phyloP scores from a whole-genome alignment of 208 protist species.

The Trypanosomatidae sp. region DNA sequence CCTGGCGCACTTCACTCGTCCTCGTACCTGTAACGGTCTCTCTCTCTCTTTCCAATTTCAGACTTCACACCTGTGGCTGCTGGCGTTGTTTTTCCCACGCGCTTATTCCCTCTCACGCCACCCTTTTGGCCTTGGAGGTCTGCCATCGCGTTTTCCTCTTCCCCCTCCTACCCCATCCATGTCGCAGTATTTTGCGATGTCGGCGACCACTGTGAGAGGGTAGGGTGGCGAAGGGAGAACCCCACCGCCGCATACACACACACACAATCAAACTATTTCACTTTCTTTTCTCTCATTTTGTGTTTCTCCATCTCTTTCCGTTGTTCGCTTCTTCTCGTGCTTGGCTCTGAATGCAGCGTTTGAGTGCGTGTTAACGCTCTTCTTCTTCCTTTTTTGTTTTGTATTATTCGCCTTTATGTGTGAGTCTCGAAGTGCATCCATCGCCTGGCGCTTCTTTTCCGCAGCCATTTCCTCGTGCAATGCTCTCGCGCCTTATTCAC shows the following conservation, averaged over 20 bases:
- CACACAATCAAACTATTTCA: not conserved
- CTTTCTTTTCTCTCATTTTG: conserved; percentile 6
- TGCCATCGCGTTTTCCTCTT: not conserved
- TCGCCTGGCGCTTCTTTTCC: not conserved
- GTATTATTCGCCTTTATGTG: not conserved
- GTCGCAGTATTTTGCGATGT: not conserved
- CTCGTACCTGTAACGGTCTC: not conserved
- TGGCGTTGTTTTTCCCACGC: not conserved
- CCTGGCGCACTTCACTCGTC: not conserved
- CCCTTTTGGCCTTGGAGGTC: not conserved
- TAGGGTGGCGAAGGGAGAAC: not conserved
- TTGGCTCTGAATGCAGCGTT: not conserved
- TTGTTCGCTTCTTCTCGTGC: conserved; percentile 1
- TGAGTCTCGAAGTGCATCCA: not conserved
- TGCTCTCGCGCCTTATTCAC: not conserved
- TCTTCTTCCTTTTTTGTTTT: not conserved
- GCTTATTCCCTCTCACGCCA: not conserved
- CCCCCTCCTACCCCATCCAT: not conserved
- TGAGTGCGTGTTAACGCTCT: not conserved
- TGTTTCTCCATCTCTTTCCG: not conserved
- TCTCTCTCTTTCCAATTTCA: conserved; percentile 17
- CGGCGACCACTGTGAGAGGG: not conserved
- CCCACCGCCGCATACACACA: not conserved
- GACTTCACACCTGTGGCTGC: not conserved
- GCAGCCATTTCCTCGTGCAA: not conserved